These are phyloP conservation scores for Tetrastigma voinierianum DNA, from an alignment of 164 flowering plant species.

Conservation along the genomic window DNA sequence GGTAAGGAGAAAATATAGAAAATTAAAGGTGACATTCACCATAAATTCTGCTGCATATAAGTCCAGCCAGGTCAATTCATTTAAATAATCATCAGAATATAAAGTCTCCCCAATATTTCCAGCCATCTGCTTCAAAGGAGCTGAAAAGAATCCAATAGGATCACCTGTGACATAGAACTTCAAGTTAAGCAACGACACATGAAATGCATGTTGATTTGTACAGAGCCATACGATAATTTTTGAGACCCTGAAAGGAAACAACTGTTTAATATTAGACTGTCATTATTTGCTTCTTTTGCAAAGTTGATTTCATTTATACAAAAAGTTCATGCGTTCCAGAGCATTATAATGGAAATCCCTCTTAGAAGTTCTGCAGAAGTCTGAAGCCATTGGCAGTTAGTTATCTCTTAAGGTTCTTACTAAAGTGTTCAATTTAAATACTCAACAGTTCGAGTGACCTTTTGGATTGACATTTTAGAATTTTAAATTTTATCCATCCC, in stretches of 20 bases:
- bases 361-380: neutral
- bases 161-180: conserved; percentile 48
- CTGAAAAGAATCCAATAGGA: conserved; percentile 64
- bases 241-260: conserved; percentile 1
- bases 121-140: conserved; percentile 59
- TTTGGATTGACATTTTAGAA: too few species aligned
- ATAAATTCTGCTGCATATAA: conserved; percentile 37
- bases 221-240: neutral
- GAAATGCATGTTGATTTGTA: neutral
- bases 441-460: too few species aligned
- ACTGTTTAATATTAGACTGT: neutral
- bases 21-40: conserved; percentile 29
- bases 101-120: conserved; percentile 24
- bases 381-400: neutral
- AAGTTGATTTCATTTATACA: neutral
- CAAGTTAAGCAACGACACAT: neutral
- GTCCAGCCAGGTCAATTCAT: conserved; percentile 61
- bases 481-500: too few species aligned
- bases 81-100: conserved; percentile 21
- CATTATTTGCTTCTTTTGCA: neutral
- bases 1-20: neutral
- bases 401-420: neutral
- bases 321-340: neutral
- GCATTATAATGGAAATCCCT: neutral
- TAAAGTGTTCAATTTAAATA: neutral